These are phyloP conservation scores for Crithidia acanthocephali DNA, from an alignment of 208 protist species.

Conservation along the genomic window DNA sequence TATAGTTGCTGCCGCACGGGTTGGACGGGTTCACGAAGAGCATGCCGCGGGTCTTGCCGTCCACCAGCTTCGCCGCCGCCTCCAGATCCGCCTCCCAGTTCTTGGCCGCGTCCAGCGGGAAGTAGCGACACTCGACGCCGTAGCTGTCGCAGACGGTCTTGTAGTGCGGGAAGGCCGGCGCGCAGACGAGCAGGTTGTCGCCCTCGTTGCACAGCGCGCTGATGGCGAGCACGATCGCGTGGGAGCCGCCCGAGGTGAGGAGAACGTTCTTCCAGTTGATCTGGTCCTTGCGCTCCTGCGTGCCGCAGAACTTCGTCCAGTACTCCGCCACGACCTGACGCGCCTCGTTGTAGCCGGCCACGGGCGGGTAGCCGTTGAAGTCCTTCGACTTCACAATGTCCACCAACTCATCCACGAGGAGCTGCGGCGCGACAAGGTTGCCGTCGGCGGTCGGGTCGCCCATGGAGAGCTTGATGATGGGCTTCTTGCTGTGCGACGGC, in stretches of 20 bases:
- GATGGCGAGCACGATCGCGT: constrained; percentile 90
- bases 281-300: constrained; percentile 32
- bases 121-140: constrained; percentile 78
- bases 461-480: constrained; percentile 60
- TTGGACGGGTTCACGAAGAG: constrained; percentile 97
- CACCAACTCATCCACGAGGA: constrained; percentile 53
- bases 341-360: constrained; percentile 49
- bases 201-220: constrained; percentile 76
- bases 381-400: constrained; percentile 51
- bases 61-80: constrained; percentile 71
- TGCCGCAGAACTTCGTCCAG: constrained; percentile 42
- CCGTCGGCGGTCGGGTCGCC: constrained; percentile 82
- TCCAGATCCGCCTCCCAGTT: constrained; percentile 92
- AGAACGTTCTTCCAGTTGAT: constrained; percentile 70
- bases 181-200: constrained; percentile 92
- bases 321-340: constrained; percentile 64
- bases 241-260: constrained; percentile 84
- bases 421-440: constrained; percentile 58
- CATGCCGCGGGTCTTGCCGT: constrained; percentile 71
- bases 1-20: constrained; percentile 94
- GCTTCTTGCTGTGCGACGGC: constrained; percentile 54
- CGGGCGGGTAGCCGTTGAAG: constrained; percentile 78
- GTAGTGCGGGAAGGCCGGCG: constrained; percentile 96
- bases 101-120: constrained; percentile 78
- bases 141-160: constrained; percentile 83